Percentiles rank a stretch among this genome's conserved stretches.
These are phyloP conservation scores for Datisca glomerata DNA, from an alignment of 306 rosid genomes.

Conservation along the genomic window DNA sequence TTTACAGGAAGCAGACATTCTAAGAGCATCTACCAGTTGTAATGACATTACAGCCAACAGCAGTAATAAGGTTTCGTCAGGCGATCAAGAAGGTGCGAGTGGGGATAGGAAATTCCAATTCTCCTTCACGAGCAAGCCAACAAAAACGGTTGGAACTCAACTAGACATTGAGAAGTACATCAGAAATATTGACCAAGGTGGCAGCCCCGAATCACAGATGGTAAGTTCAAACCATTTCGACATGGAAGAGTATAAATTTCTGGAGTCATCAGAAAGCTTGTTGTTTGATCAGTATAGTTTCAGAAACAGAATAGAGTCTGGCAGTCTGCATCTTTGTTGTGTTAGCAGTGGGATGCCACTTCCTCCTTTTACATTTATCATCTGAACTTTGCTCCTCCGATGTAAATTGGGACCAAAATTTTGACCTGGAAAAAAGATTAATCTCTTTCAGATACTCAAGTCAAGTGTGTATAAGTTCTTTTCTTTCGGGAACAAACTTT, in stretches of 20 bases:
- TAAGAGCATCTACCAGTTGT: not conserved
- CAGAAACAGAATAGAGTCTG: constrained; percentile 49
- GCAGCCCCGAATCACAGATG: constrained; percentile 14
- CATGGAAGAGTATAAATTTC: constrained; percentile 20
- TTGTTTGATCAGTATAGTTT: constrained; percentile 36
- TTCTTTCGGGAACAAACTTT: no score
- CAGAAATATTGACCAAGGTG: constrained; percentile 33
- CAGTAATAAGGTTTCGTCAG: constrained; percentile 5
- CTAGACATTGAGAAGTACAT: constrained; percentile 55
- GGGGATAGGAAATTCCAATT: constrained; percentile 29
- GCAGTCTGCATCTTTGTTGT: constrained; percentile 46
- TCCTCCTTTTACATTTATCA: constrained; percentile 17
- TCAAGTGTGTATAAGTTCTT: no score
- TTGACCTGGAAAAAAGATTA: no score
- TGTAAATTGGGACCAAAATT: no score
- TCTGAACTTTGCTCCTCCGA: constrained; percentile 13
- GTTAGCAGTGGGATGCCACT: constrained; percentile 20
- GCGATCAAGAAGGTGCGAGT: constrained; percentile 11
- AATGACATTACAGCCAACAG: constrained; percentile 15
- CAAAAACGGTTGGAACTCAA: constrained; percentile 26
- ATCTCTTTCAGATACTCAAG: no score
- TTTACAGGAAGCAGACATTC: constrained; percentile 3
- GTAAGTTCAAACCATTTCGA: constrained; percentile 29
- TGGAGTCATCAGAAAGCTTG: constrained; percentile 36
- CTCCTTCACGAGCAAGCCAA: constrained; percentile 46